Percentiles rank a stretch among this genome's conserved stretches.
phyloP scores from a whole-genome alignment of 495 filamentous ascomycete species.

The Penicillium macrosclerotiorum region DNA sequence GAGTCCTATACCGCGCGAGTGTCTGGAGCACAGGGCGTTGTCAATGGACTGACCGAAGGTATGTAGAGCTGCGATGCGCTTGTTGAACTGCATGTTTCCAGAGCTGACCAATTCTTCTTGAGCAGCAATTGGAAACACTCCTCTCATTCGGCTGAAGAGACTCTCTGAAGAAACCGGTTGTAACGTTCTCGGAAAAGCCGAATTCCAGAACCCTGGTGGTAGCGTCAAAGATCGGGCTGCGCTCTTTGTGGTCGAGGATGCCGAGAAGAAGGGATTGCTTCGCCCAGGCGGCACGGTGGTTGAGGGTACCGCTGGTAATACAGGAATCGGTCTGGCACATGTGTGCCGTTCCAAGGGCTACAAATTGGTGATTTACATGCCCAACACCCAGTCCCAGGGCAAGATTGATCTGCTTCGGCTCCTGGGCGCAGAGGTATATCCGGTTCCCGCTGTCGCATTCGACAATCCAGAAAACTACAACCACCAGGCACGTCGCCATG shows the following conservation, averaged over 20 bases:
- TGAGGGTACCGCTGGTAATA: constrained; percentile 96
- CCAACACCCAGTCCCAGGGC: constrained; percentile 95
- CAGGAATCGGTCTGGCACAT: constrained; percentile 94
- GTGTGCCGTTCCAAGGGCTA: constrained; percentile 94
- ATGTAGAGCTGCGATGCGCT: constrained; percentile 22
- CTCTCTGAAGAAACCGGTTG: constrained; percentile 92
- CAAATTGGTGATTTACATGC: constrained; percentile 98
- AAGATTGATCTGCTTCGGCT: constrained; percentile 92
- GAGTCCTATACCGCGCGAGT: constrained; percentile 61
- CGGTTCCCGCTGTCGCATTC: constrained; percentile 95
- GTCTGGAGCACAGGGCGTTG: constrained; percentile 79
- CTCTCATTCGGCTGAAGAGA: constrained; percentile 82
- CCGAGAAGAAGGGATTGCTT: constrained; percentile 82
- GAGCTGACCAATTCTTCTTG: constrained; percentile 4
- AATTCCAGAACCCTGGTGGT: constrained; percentile 98
- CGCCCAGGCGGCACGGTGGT: constrained; percentile 88
- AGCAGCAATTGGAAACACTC: constrained; percentile 93
- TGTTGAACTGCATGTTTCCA: background rate
- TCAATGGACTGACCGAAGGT: constrained; percentile 86
- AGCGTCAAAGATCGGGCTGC: constrained; percentile 96
- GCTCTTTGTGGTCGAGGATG: constrained; percentile 89
- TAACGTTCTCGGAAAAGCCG: constrained; percentile 92
- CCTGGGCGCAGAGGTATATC: constrained; percentile 94
- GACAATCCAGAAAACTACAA: constrained; percentile 98
- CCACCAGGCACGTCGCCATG: constrained; percentile 87